These are phyloP conservation scores for Ogataea angusta DNA, from an alignment of 805 yeast genomes.

Conservation along the genomic window DNA sequence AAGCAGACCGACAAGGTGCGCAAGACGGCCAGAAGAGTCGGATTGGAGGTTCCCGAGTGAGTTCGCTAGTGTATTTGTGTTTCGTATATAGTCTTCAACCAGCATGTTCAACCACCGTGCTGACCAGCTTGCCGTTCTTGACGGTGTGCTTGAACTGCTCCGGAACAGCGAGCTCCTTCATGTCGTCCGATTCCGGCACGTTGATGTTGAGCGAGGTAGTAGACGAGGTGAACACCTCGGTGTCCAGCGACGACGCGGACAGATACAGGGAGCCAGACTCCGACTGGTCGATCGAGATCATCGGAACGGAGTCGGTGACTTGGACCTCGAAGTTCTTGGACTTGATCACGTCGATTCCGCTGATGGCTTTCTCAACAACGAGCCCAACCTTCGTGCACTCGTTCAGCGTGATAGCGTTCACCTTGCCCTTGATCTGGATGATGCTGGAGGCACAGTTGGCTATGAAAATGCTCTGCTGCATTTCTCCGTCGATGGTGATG, in stretches of 20 bases:
- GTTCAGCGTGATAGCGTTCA: slow-evolving; percentile 79
- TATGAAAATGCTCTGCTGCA: slow-evolving; percentile 85
- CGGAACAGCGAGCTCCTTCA: slow-evolving; percentile 78
- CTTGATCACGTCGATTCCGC: slow-evolving; percentile 86
- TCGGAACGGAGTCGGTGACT: slow-evolving; percentile 76
- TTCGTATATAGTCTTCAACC: slow-evolving; percentile 41
- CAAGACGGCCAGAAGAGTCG: slow-evolving; percentile 85
- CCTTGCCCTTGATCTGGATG: slow-evolving; percentile 84
- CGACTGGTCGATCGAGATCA: slow-evolving; percentile 82
- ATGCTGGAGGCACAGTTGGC: slow-evolving; percentile 75
- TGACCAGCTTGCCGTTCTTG: slow-evolving; percentile 55
- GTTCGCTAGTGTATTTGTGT: slow-evolving; percentile 1
- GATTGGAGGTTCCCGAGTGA: slow-evolving; percentile 61
- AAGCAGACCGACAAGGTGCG: slow-evolving; percentile 74
- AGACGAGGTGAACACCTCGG: slow-evolving; percentile 79
- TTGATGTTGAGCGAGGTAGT: slow-evolving; percentile 85
- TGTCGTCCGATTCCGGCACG: slow-evolving; percentile 75
- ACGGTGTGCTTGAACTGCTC: slow-evolving; percentile 85
- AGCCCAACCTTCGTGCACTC: slow-evolving; percentile 71
- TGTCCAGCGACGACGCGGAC: slow-evolving; percentile 63
- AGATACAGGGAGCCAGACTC: slow-evolving; percentile 83
- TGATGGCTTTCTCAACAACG: slow-evolving; percentile 77
- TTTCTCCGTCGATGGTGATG: slow-evolving; percentile 70
- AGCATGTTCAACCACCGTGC: slow-evolving; percentile 78
- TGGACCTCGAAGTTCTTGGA: slow-evolving; percentile 80